Conservation (phyloP, 129 eudicot species). For the Deinandra increscens region DNA sequence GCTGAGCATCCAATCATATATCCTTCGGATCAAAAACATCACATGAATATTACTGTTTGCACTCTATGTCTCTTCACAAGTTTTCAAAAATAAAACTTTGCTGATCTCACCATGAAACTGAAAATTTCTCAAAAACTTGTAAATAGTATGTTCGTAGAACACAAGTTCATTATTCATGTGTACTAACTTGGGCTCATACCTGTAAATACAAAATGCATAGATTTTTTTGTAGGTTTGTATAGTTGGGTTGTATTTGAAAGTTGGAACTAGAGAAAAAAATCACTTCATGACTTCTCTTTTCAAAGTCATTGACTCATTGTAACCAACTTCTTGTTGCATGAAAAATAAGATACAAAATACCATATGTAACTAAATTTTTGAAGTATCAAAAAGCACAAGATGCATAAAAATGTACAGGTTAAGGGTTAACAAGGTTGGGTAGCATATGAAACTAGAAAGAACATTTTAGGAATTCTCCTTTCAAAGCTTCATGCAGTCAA, state of each 20-base stretch:
- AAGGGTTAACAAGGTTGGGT: neutral
- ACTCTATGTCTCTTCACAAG: neutral
- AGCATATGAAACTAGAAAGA: neutral
- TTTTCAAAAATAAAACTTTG: neutral
- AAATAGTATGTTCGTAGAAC: neutral
- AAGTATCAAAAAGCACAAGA: neutral
- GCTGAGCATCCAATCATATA: neutral
- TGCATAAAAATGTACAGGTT: neutral
- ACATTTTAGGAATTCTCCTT: neutral
- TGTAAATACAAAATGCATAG: neutral
- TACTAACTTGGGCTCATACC: neutral
- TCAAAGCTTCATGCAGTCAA: slow-evolving; percentile 4
- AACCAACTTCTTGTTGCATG: slow-evolving; percentile 4
- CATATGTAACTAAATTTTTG: neutral
- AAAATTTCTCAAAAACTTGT: neutral
- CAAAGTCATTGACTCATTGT: neutral
- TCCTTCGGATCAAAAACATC: neutral
- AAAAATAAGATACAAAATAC: neutral
- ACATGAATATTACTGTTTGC: neutral
- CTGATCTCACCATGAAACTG: neutral
- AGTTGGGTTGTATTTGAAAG: neutral
- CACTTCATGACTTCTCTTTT: neutral
- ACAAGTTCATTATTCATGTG: neutral
- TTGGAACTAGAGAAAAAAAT: neutral
- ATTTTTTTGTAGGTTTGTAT: neutral